These are phyloP conservation scores for Acer saccharum DNA, from an alignment of 345 rosid genomes.

Conservation along the genomic window DNA sequence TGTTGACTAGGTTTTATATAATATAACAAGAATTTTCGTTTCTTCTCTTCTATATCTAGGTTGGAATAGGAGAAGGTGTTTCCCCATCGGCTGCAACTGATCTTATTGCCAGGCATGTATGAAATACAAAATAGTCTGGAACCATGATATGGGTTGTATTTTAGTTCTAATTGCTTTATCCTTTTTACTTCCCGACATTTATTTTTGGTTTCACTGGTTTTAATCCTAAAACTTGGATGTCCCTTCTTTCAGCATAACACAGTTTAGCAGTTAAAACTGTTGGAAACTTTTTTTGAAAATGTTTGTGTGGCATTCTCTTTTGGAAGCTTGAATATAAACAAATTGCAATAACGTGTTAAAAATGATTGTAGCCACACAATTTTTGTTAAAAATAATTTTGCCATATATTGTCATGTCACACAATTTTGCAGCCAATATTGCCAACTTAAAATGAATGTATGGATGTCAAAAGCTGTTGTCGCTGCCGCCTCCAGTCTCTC, in stretches of 20 bases:
- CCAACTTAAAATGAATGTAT: too few relatives aligned
- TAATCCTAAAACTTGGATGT: neutral
- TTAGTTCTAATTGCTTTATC: neutral
- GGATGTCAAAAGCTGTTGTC: too few relatives aligned
- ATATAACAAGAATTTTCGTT: conserved; percentile 7
- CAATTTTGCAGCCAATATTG: too few relatives aligned
- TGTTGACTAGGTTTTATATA: neutral
- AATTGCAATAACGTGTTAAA: too few relatives aligned
- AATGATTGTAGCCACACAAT: too few relatives aligned
- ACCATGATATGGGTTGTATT: conserved; percentile 13
- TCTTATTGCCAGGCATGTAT: conserved; percentile 93
- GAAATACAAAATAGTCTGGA: conserved; percentile 25
- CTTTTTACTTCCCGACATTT: neutral
- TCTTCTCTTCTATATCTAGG: conserved; percentile 48
- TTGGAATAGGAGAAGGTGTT: conserved; percentile 98
- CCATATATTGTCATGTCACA: too few relatives aligned
- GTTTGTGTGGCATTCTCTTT: neutral
- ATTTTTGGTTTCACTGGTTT: neutral
- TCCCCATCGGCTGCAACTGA: conserved; percentile 98
- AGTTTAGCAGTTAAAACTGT: neutral
- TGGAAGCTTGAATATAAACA: neutral
- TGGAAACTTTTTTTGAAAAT: neutral
- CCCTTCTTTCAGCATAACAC: neutral
- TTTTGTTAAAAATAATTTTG: too few relatives aligned
- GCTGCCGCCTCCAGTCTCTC: too few relatives aligned